These are phyloP conservation scores for Lodderomyces theae DNA, from an alignment of 1,139 yeast species.

Conservation along the genomic window DNA sequence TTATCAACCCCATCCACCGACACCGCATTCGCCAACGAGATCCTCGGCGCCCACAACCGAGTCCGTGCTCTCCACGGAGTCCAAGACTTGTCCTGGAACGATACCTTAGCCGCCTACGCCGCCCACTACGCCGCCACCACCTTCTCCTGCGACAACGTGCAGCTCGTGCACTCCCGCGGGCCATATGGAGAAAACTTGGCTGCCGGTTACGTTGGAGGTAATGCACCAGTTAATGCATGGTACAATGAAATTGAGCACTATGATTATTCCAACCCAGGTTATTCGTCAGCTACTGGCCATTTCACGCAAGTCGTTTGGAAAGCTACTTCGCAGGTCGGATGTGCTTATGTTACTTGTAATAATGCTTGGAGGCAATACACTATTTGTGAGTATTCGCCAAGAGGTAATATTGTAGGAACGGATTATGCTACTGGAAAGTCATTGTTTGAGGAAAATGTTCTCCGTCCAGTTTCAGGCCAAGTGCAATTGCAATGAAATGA, in stretches of 20 bases:
- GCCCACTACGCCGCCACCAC: constrained; percentile 40
- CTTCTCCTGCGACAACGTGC: constrained; percentile 53
- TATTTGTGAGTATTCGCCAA: constrained; percentile 62
- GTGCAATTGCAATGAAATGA: constrained; percentile 8
- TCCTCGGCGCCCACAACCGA: constrained; percentile 50
- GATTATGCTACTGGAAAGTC: constrained; percentile 30
- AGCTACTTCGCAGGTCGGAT: constrained; percentile 64
- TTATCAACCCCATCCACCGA: constrained; percentile 16
- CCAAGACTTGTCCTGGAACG: constrained; percentile 47
- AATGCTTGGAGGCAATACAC: constrained; percentile 50
- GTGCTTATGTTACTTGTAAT: constrained; percentile 57
- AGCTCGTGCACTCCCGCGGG: constrained; percentile 54
- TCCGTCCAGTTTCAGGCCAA: constrained; percentile 24
- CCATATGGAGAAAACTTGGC: constrained; percentile 89
- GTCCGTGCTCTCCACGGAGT: constrained; percentile 56
- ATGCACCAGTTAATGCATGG: constrained; percentile 78
- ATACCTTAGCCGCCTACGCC: constrained; percentile 46
- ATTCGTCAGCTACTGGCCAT: constrained; percentile 52
- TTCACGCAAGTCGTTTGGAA: constrained; percentile 90
- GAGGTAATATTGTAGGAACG: constrained; percentile 56
- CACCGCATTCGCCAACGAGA: constrained; percentile 26
- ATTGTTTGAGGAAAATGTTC: constrained; percentile 53
- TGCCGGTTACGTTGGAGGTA: constrained; percentile 54
- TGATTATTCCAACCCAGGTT: constrained; percentile 42
- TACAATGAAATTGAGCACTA: constrained; percentile 66